phyloP scores from a whole-genome alignment of 352 stramenopile species.

The Phytopythium litorale region DNA sequence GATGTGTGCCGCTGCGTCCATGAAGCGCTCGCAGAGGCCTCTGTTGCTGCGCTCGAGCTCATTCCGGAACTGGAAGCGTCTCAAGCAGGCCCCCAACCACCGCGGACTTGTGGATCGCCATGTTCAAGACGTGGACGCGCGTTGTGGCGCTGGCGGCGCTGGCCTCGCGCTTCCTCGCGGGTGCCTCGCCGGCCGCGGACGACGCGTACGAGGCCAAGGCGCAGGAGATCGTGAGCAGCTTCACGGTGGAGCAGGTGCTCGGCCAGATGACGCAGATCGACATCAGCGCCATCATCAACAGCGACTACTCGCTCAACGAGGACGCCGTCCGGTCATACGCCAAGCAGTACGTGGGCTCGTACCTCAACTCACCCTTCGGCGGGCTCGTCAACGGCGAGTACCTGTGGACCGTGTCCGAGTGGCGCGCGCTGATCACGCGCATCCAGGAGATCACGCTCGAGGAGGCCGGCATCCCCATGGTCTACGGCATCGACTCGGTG shows the following conservation, averaged over 20 bases:
- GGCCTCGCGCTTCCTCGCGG: slow-evolving; percentile 1
- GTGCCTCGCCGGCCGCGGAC: slow-evolving; percentile 11
- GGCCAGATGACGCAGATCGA: slow-evolving; percentile 91
- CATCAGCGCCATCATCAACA: slow-evolving; percentile 65
- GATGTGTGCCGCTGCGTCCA: neutral
- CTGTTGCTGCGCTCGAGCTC: neutral
- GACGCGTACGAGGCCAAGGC: slow-evolving; percentile 33
- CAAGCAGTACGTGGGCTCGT: slow-evolving; percentile 79
- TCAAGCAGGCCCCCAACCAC: neutral
- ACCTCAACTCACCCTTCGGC: slow-evolving; percentile 70
- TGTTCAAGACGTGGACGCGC: slow-evolving; percentile 35
- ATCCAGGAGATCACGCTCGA: slow-evolving; percentile 80
- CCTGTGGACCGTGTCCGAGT: slow-evolving; percentile 61
- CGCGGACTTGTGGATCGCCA: slow-evolving; percentile 5
- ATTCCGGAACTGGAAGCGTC: slow-evolving; percentile 24
- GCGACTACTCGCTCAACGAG: slow-evolving; percentile 55
- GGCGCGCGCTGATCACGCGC: slow-evolving; percentile 57
- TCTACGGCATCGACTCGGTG: slow-evolving; percentile 91
- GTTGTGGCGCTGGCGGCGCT: slow-evolving; percentile 23
- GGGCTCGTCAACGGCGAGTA: slow-evolving; percentile 20
- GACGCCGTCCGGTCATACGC: slow-evolving; percentile 60
- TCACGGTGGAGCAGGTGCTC: slow-evolving; percentile 53
- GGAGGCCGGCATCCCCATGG: slow-evolving; percentile 49
- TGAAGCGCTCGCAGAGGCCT: neutral
- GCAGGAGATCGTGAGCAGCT: slow-evolving; percentile 46